Conservation (phyloP, 169 alveolate species). For the Babesia bigemina region DNA sequence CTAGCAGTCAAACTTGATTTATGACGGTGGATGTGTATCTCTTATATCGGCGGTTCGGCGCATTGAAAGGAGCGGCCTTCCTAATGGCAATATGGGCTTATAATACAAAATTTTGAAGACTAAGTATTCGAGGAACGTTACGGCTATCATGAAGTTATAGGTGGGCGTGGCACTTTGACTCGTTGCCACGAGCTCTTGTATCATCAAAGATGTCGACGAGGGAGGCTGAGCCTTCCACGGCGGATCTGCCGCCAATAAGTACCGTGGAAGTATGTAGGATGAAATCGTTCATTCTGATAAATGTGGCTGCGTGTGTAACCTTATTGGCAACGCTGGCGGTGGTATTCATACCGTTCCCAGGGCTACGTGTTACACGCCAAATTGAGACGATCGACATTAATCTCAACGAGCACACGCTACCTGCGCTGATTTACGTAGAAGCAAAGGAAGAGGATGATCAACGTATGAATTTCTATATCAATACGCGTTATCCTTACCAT, state of each 20-base stretch:
- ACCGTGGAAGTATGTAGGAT: neutral
- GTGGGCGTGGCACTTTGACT: too few relatives aligned
- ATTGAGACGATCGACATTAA: slow-evolving; percentile 7
- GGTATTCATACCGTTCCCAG: slow-evolving; percentile 15
- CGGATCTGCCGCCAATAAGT: neutral
- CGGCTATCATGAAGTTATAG: too few relatives aligned
- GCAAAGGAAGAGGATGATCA: neutral
- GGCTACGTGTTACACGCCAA: slow-evolving; percentile 6
- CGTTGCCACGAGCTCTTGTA: too few relatives aligned
- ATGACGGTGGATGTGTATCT: too few relatives aligned
- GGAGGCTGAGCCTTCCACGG: slow-evolving; percentile 2
- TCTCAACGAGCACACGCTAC: slow-evolving; percentile 6
- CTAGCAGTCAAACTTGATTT: too few relatives aligned
- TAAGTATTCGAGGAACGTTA: too few relatives aligned
- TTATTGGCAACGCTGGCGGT: neutral
- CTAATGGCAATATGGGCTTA: too few relatives aligned
- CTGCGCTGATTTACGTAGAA: neutral
- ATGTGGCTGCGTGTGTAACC: slow-evolving; percentile 1
- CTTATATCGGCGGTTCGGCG: too few relatives aligned
- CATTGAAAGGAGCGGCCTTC: too few relatives aligned
- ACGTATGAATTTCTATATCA: neutral
- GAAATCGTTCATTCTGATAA: slow-evolving; percentile 2
- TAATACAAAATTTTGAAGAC: too few relatives aligned
- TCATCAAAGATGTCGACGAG: neutral
- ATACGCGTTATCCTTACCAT: slow-evolving; percentile 10